Conservation (phyloP, 1,284 basidiomycete species). For the Ganoderma boninense region DNA sequence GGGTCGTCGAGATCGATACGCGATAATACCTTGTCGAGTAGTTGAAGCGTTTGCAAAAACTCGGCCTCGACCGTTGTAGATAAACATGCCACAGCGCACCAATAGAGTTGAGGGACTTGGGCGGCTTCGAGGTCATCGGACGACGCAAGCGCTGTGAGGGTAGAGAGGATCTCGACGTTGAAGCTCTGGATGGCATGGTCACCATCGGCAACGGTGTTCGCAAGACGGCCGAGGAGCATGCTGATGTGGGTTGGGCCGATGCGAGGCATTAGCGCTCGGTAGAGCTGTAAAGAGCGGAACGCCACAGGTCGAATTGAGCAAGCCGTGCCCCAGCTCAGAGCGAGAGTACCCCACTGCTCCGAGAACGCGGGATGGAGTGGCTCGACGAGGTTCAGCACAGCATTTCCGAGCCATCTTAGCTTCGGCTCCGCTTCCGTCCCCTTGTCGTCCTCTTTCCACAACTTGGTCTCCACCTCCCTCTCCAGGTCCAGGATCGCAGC, state of each 20-base stretch:
- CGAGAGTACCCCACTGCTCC: conserved; percentile 84
- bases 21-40: conserved; percentile 77
- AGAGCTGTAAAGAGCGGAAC: conserved; percentile 91
- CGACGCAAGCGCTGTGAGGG: conserved; percentile 75
- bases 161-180: conserved; percentile 85
- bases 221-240: conserved; percentile 83
- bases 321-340: conserved; percentile 86
- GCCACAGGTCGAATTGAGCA: conserved; percentile 90
- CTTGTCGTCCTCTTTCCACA: conserved; percentile 81
- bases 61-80: conserved; percentile 87
- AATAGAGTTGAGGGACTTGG: conserved; percentile 86
- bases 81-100: conserved; percentile 86
- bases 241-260: conserved; percentile 81
- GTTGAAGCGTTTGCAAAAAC: conserved; percentile 74
- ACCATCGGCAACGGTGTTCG: conserved; percentile 83
- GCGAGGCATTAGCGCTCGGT: conserved; percentile 82
- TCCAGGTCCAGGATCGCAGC: conserved; percentile 65
- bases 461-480: conserved; percentile 61
- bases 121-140: conserved; percentile 64
- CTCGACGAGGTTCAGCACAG: conserved; percentile 74
- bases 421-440: conserved; percentile 62
- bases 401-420: conserved; percentile 75
- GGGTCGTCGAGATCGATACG: conserved; percentile 80
- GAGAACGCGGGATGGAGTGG: conserved; percentile 75
- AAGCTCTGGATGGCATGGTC: conserved; percentile 85